These are phyloP conservation scores for Ceratobasidium theobromae DNA, from an alignment of 1,284 basidiomycete genomes.

Conservation along the genomic window DNA sequence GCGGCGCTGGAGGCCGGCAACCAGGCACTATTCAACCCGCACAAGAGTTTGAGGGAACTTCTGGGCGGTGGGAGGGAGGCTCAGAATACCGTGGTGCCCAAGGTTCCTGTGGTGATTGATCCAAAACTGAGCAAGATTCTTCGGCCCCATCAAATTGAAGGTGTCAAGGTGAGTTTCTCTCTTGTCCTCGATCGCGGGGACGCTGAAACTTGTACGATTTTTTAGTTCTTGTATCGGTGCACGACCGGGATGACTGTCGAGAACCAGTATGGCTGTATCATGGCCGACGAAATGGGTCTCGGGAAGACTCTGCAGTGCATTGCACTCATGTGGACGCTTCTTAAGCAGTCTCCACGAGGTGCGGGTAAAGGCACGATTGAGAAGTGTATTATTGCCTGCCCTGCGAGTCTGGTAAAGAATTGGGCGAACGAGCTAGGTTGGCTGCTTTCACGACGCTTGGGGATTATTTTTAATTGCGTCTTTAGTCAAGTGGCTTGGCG, in stretches of 20 bases:
- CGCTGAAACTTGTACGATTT: not conserved
- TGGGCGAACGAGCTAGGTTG: slow-evolving; percentile 96
- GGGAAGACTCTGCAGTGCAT: slow-evolving; percentile 94
- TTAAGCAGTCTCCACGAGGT: slow-evolving; percentile 87
- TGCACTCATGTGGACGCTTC: slow-evolving; percentile 91
- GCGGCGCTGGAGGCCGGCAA: slow-evolving; percentile 61
- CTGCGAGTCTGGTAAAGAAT: slow-evolving; percentile 94
- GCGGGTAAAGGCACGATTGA: slow-evolving; percentile 87
- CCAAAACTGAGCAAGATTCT: slow-evolving; percentile 84
- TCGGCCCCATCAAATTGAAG: slow-evolving; percentile 96
- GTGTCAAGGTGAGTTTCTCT: slow-evolving; percentile 75
- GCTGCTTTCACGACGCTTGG: slow-evolving; percentile 38
- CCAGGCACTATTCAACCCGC: slow-evolving; percentile 73
- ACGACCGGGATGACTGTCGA: slow-evolving; percentile 91
- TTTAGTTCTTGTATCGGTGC: slow-evolving; percentile 90
- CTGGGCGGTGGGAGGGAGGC: slow-evolving; percentile 72
- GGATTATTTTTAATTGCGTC: slow-evolving; percentile 9
- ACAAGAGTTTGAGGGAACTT: slow-evolving; percentile 86
- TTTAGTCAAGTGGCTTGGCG: slow-evolving; percentile 89
- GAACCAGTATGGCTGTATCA: slow-evolving; percentile 95
- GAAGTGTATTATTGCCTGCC: slow-evolving; percentile 98
- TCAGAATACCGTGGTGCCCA: slow-evolving; percentile 66
- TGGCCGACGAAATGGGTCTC: slow-evolving; percentile 99
- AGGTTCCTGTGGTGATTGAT: slow-evolving; percentile 97
- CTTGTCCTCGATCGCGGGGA: slow-evolving; percentile 33